phyloP scores from a whole-genome alignment of 768 basidiomycete genomes.

The Agrocybe praecox region DNA sequence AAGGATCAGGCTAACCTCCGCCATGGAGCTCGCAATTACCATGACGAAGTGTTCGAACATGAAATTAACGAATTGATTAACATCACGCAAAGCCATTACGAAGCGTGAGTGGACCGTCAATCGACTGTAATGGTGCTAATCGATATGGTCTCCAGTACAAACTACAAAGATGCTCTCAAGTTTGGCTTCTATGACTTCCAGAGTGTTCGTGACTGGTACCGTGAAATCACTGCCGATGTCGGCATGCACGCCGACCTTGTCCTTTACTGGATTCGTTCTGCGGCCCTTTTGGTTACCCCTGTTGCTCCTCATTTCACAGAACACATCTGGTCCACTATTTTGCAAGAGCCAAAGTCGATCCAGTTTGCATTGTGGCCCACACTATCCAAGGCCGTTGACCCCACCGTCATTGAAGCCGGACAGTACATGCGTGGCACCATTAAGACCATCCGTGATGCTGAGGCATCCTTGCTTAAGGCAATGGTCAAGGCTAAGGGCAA shows the following conservation, averaged over 20 bases:
- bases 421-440: slow-evolving; percentile 89
- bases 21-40: slow-evolving; percentile 74
- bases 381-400: slow-evolving; percentile 60
- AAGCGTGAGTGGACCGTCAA: slow-evolving; percentile 57
- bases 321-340: slow-evolving; percentile 80
- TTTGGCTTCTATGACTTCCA: slow-evolving; percentile 96
- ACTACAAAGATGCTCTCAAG: slow-evolving; percentile 96
- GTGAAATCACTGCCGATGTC: slow-evolving; percentile 83
- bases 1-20: slow-evolving; percentile 73
- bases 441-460: slow-evolving; percentile 90
- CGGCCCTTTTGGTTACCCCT: slow-evolving; percentile 82
- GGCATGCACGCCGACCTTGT: slow-evolving; percentile 94
- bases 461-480: slow-evolving; percentile 77
- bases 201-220: slow-evolving; percentile 92
- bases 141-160: slow-evolving; percentile 55
- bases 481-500: slow-evolving; percentile 77
- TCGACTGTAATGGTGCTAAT: not conserved
- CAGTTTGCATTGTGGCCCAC: slow-evolving; percentile 88
- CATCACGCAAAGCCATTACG: slow-evolving; percentile 79
- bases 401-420: slow-evolving; percentile 67
- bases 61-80: slow-evolving; percentile 89
- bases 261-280: slow-evolving; percentile 78
- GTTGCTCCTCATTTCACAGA: slow-evolving; percentile 95
- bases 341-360: slow-evolving; percentile 74
- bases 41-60: slow-evolving; percentile 89